Conservation (phyloP, 257 asterid genomes). For the Solanum clarkiae region DNA sequence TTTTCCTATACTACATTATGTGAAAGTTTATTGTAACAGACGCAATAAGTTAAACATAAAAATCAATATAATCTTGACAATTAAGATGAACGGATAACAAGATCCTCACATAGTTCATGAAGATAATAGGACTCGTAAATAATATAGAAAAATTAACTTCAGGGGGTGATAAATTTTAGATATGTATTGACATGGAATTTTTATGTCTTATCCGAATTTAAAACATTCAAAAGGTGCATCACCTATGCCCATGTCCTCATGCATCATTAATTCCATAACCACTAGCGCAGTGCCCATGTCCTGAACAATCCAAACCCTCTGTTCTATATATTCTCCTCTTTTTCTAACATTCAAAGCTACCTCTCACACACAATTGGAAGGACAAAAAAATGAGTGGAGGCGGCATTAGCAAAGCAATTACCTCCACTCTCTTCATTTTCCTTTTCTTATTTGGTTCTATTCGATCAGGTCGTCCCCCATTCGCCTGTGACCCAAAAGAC, state of each 20-base stretch:
- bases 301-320: background rate
- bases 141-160: too few species aligned
- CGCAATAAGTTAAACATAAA: too few species aligned
- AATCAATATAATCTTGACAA: background rate
- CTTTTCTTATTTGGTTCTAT: background rate
- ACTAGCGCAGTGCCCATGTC: background rate
- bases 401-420: background rate
- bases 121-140: too few species aligned
- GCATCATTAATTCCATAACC: background rate
- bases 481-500: conserved; percentile 51
- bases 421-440: background rate
- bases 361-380: background rate
- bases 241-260: background rate
- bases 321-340: background rate
- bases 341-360: background rate
- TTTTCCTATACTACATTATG: too few species aligned
- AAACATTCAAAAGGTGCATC: background rate
- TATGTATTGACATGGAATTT: background rate
- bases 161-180: too few species aligned
- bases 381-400: background rate
- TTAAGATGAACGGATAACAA: background rate
- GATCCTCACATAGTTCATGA: too few species aligned
- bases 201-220: background rate
- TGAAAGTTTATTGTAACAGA: too few species aligned
- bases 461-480: conserved; percentile 29